A percentile compares a stretch with the other conserved stretches of the same genome.
Conservation (phyloP, 2,329 filamentous ascomycete genomes). For the Microdochium bolleyi region DNA sequence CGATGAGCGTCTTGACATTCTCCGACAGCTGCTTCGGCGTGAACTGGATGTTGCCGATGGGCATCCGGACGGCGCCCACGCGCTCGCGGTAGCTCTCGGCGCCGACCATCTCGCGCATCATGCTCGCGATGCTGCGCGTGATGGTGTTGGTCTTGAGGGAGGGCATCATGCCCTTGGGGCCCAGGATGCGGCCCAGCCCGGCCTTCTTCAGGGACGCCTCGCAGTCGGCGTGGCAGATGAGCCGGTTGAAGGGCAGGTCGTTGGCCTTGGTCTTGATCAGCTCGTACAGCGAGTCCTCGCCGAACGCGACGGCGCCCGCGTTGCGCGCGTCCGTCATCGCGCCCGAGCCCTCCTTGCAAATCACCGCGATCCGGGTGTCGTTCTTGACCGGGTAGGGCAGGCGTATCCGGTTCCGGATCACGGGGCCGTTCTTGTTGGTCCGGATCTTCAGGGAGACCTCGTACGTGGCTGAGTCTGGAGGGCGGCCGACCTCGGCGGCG, state of each 20-base stretch:
- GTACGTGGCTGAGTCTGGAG: constrained; percentile 71
- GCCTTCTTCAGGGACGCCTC: constrained; percentile 75
- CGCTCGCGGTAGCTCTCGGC: constrained; percentile 83
- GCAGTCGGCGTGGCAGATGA: constrained; percentile 77
- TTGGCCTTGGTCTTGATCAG: constrained; percentile 59
- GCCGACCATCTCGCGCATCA: constrained; percentile 75
- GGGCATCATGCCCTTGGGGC: constrained; percentile 89
- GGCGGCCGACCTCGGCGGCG: constrained; percentile 81
- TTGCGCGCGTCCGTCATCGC: constrained; percentile 65
- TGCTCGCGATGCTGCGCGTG: constrained; percentile 66
- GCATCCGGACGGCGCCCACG: constrained; percentile 74
- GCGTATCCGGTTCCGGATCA: constrained; percentile 79
- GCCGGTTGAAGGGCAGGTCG: constrained; percentile 78
- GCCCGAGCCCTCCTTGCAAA: constrained; percentile 75
- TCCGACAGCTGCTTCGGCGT: constrained; percentile 77
- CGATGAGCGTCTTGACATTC: constrained; percentile 75
- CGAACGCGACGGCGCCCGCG: constrained; percentile 75
- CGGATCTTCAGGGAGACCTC: constrained; percentile 78
- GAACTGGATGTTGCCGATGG: constrained; percentile 86
- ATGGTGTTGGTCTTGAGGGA: constrained; percentile 82
- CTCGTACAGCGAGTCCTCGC: constrained; percentile 80
- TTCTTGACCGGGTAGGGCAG: constrained; percentile 87
- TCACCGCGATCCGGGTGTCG: constrained; percentile 81
- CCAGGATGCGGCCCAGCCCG: constrained; percentile 70
- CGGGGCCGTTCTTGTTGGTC: constrained; percentile 76